These are phyloP conservation scores for Russula lepida DNA, from an alignment of 768 basidiomycete genomes.

Conservation along the genomic window DNA sequence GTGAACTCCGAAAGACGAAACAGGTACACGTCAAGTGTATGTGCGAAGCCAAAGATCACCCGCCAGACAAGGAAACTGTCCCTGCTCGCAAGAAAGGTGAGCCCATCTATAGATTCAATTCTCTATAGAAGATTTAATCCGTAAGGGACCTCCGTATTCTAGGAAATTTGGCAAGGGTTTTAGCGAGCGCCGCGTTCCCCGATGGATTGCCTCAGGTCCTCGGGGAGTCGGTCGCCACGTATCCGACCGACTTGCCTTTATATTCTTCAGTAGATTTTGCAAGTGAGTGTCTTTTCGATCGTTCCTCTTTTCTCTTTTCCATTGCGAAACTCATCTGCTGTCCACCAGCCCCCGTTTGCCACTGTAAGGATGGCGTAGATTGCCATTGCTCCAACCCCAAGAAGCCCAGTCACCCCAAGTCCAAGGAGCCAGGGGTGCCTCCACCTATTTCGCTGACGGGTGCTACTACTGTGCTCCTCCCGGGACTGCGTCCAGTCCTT, in stretches of 20 bases:
- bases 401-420: not conserved
- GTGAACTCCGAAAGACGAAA: constrained; percentile 71
- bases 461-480: constrained; percentile 14
- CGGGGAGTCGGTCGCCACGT: constrained; percentile 52
- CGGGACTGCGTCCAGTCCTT: constrained; percentile 52
- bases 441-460: constrained; percentile 15
- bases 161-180: constrained; percentile 44
- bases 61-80: constrained; percentile 9
- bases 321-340: not conserved
- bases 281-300: constrained; percentile 15
- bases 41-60: constrained; percentile 35
- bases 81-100: constrained; percentile 51
- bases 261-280: constrained; percentile 55
- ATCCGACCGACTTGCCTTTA: constrained; percentile 39
- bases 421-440: not conserved
- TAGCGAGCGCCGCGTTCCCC: constrained; percentile 71
- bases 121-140: constrained; percentile 23
- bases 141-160: constrained; percentile 31
- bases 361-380: constrained; percentile 23
- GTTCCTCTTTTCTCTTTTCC: not conserved
- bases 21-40: constrained; percentile 77
- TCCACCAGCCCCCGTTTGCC: constrained; percentile 29
- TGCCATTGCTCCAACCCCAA: constrained; percentile 13
- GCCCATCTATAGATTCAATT: constrained; percentile 26
- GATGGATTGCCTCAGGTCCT: constrained; percentile 64